Evolutionary conservation across 768 basidiomycete genomes (phyloP).

Genomic region (Psilocybe subaeruginosa): DNA sequence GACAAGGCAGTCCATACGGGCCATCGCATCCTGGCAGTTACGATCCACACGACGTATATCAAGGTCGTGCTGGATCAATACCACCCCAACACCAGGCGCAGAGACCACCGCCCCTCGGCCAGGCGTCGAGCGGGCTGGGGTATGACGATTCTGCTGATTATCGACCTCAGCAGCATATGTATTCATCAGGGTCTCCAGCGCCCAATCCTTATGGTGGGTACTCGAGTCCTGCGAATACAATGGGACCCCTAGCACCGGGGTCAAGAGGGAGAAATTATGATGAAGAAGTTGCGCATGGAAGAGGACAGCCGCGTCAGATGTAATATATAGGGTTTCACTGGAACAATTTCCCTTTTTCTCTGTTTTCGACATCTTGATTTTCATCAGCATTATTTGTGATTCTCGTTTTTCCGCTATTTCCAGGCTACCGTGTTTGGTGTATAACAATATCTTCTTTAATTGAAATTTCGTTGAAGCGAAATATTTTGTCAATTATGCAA

Average conservation of each 20-base stretch:
- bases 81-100: constrained; percentile 22
- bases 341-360: constrained; percentile 12
- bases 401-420: constrained; percentile 10
- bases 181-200: constrained; percentile 31
- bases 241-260: constrained; percentile 16
- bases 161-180: constrained; percentile 22
- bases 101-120: constrained; percentile 21
- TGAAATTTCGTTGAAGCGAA: neutral
- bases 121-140: constrained; percentile 30
- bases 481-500: neutral
- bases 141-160: constrained; percentile 39
- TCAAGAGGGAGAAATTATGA: constrained; percentile 33
- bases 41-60: constrained; percentile 60
- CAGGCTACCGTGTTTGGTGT: constrained; percentile 17
- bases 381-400: constrained; percentile 16
- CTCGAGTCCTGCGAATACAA: constrained; percentile 11
- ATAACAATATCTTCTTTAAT: constrained; percentile 9
- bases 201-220: constrained; percentile 14
- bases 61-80: constrained; percentile 45
- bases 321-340: constrained; percentile 25
- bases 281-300: constrained; percentile 32
- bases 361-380: constrained; percentile 1
- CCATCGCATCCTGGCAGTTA: constrained; percentile 32
- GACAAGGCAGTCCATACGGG: constrained; percentile 32
- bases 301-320: constrained; percentile 29